phyloP scores from a whole-genome alignment of 805 yeast species.

The Kodamaea leandrae region DNA sequence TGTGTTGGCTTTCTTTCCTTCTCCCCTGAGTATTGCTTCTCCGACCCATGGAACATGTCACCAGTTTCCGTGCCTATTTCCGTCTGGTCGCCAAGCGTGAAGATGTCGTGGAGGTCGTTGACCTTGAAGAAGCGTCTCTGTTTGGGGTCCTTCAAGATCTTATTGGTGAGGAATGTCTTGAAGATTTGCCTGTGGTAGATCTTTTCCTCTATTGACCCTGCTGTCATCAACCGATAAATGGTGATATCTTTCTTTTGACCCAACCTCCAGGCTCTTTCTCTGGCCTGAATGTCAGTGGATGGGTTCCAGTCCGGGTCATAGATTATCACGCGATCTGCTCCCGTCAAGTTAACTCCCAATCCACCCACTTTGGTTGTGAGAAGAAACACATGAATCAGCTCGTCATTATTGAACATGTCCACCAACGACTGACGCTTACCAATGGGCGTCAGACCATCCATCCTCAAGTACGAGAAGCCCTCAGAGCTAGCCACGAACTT shows the following conservation, averaged over 20 bases:
- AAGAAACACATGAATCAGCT: constrained; percentile 60
- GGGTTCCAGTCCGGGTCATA: constrained; percentile 99
- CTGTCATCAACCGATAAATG: constrained; percentile 86
- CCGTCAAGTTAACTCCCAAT: constrained; percentile 87
- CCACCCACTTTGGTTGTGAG: constrained; percentile 97
- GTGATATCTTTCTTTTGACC: constrained; percentile 93
- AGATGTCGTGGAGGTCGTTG: constrained; percentile 87
- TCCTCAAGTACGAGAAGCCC: constrained; percentile 58
- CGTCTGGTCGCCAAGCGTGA: constrained; percentile 74
- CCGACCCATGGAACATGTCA: constrained; percentile 53
- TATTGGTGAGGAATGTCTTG: constrained; percentile 90
- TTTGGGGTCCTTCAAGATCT: constrained; percentile 91
- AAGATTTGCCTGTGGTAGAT: constrained; percentile 95
- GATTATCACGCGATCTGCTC: constrained; percentile 91
- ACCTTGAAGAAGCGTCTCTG: constrained; percentile 90
- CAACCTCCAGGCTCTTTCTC: constrained; percentile 95
- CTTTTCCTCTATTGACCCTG: constrained; percentile 95
- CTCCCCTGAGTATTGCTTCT: constrained; percentile 32
- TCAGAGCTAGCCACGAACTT: constrained; percentile 46
- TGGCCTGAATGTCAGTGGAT: constrained; percentile 93
- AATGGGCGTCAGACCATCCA: constrained; percentile 94
- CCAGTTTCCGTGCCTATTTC: constrained; percentile 69
- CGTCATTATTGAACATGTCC: constrained; percentile 70
- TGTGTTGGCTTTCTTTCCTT: constrained; percentile 33
- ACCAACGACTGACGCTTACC: constrained; percentile 73